Conservation (phyloP, 2,329 filamentous ascomycete genomes). For the Botrytis pseudocinerea region DNA sequence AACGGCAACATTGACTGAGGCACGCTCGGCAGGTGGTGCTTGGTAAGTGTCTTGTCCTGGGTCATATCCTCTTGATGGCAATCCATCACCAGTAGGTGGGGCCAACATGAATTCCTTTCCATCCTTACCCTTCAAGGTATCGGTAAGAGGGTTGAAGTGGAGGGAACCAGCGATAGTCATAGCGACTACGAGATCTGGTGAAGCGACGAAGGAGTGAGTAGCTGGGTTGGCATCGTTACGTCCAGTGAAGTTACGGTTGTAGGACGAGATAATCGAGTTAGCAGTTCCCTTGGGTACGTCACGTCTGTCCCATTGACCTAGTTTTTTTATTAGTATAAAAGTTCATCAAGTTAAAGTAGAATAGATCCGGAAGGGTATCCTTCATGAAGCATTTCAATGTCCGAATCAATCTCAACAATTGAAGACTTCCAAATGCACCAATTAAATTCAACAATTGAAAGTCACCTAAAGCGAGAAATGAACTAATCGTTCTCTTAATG, state of each 20-base stretch:
- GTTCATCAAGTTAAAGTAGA: background rate
- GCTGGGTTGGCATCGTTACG: constrained; percentile 96
- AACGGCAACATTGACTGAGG: constrained; percentile 73
- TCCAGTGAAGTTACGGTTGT: constrained; percentile 99
- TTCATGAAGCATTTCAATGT: background rate
- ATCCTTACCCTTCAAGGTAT: constrained; percentile 89
- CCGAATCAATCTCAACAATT: background rate
- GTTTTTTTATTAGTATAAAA: constrained; percentile 47
- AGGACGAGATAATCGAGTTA: constrained; percentile 97
- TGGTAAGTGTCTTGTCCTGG: constrained; percentile 93
- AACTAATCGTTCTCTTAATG: background rate
- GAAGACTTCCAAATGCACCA: background rate
- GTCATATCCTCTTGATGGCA: constrained; percentile 83
- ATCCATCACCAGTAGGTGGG: constrained; percentile 75
- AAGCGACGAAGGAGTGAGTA: constrained; percentile 90
- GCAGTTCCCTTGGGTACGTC: constrained; percentile 71
- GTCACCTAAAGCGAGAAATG: background rate
- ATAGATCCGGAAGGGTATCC: background rate
- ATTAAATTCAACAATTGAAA: background rate
- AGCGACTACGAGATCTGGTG: constrained; percentile 85
- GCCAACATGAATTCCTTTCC: constrained; percentile 93
- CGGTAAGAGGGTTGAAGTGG: constrained; percentile 93
- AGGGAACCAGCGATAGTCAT: constrained; percentile 80
- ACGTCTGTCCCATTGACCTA: constrained; percentile 87
- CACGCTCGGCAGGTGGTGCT: constrained; percentile 81